Base-by-base conservation (phyloP, 2,329 filamentous ascomycete species). In the Colletotrichum spinosum region DNA sequence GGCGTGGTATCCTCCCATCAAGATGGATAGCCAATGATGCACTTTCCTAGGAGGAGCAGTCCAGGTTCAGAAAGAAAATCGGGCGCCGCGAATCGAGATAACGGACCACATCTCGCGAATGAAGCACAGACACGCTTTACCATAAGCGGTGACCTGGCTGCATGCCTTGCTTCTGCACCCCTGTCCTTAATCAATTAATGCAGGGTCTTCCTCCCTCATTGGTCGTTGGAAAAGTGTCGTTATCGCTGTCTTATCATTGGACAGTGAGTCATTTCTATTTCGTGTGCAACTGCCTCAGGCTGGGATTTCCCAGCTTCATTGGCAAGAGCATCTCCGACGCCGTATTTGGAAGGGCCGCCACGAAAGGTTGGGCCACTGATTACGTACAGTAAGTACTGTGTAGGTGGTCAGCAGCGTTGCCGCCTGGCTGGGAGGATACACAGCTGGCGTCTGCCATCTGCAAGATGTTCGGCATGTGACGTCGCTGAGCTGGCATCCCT, bases 391-490 rank as follows among this genome's bases (percentile, higher is more conserved):
- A 17, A 17, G 17, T 17, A 17, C 17, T 17, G 17, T 17, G 17
- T 17, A 17, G 17, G 25, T 25, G 25, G 25, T 25, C 25, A 25
- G 11, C 33, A 46, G 45, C 54, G 45, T 44, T 38, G 11, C 8
- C 39, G 46, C 46, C 55, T 48, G 48, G 35, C 34, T 25, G 13
- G n/a, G 11, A 38, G 10, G 33, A 37, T 5, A 5, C 15, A 13
- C 6, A 44, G 38, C 39, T 44, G 51, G 42, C 58, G 48, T 17
- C 54, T 25, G 39, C 55, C 46, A 50, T 17, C 53, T 55, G 57
- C 62, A 55, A 34, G 61, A 50, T 57, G 51, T 48, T 42, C 52
- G 48, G 42, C 62, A 53, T 65, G 62, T 65, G 62, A 65, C 62
- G 62, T 65, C 58, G 62, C 55, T 44, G 52, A 7, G 15, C 53